These are phyloP conservation scores for Neonectria punicea DNA, from an alignment of 2,329 filamentous ascomycete species.

Conservation along the genomic window DNA sequence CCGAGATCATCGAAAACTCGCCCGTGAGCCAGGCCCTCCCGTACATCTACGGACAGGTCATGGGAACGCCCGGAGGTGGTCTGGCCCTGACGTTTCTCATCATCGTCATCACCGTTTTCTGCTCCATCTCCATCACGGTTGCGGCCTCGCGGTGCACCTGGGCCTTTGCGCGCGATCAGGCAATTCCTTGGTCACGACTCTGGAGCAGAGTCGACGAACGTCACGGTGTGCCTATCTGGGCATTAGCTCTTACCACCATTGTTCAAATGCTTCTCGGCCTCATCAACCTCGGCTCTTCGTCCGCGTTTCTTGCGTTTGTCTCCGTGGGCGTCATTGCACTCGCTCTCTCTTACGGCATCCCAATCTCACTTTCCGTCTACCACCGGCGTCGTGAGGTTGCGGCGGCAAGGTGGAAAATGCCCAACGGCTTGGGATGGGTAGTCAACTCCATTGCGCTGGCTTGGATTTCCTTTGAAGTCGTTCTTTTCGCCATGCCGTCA, in stretches of 20 bases:
- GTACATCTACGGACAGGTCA: conserved; percentile 78
- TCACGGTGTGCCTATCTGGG: conserved; percentile 76
- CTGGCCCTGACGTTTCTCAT: conserved; percentile 81
- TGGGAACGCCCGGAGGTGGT: conserved; percentile 78
- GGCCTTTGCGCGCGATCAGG: conserved; percentile 79
- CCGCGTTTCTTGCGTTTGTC: conserved; percentile 82
- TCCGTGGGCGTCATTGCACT: conserved; percentile 84
- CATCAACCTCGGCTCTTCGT: conserved; percentile 81
- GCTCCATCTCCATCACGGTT: conserved; percentile 78
- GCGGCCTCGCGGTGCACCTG: conserved; percentile 80
- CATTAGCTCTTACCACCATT: conserved; percentile 72
- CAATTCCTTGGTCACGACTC: conserved; percentile 73
- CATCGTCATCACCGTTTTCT: conserved; percentile 80
- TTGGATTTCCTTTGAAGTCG: conserved; percentile 78
- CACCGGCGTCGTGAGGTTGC: conserved; percentile 70
- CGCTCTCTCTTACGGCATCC: conserved; percentile 78
- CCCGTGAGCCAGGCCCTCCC: conserved; percentile 80
- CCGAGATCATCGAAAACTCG: conserved; percentile 67
- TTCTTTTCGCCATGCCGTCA: conserved; percentile 81
- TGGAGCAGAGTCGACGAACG: conserved; percentile 73
- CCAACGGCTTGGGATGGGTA: conserved; percentile 68
- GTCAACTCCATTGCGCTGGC: conserved; percentile 74
- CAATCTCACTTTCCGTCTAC: conserved; percentile 76
- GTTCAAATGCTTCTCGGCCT: conserved; percentile 78
- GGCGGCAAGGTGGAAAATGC: conserved; percentile 74